Evolutionary conservation across 2,329 filamentous ascomycete species (phyloP), one percentile per base, ranked within the genome.

Genomic region (Talaromyces sp.): DNA sequence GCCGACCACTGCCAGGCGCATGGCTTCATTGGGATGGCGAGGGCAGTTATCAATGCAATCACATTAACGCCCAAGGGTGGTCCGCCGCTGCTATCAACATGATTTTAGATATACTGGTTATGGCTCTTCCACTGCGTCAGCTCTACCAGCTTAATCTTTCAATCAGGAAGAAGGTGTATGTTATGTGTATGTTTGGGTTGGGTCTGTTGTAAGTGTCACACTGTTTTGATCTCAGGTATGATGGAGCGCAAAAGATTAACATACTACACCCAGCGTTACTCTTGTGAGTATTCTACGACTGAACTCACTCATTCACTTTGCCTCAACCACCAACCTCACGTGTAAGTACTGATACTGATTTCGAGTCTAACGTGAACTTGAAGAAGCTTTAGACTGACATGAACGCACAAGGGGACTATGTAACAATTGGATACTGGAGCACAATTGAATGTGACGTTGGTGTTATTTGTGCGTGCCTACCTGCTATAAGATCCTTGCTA

Each of bases 211-310:
- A 47, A 41, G 70, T 63, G 3, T n/a, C n/a, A n/a, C n/a, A n/a
- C n/a, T n/a, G 40, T 33, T 5, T 4, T 27, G 27, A n/a, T 20
- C n/a, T 41, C 24, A 19, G 14, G n/a, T 10, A 2, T 4, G 10
- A 2, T 8, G 10, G 19, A 14, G 2, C 24, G 17, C 20, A 13
- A 22, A 3, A 36, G 19, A 14, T 48, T 59, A 36, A 57, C n/a
- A n/a, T 37, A n/a, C 24, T 29, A 29, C 8, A 24, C 14, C 22
- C 11, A 78, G 74, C 48, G 74, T 77, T 35, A 79, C 75, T 2
- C 54, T 79, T n/a, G 67, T 78, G 54, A 77, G 74, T 50, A 70
- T 75, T 43, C 61, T 80, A 24, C 75, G 77, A n/a, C 65, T 80
- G 3, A 66, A 69, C 10, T 74, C 72, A 6, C 69, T 79, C 16